Evolutionary conservation across 306 rosid genomes (phyloP), one percentile per base, ranked within the genome.

Genomic region (Cicer yamashitae): DNA sequence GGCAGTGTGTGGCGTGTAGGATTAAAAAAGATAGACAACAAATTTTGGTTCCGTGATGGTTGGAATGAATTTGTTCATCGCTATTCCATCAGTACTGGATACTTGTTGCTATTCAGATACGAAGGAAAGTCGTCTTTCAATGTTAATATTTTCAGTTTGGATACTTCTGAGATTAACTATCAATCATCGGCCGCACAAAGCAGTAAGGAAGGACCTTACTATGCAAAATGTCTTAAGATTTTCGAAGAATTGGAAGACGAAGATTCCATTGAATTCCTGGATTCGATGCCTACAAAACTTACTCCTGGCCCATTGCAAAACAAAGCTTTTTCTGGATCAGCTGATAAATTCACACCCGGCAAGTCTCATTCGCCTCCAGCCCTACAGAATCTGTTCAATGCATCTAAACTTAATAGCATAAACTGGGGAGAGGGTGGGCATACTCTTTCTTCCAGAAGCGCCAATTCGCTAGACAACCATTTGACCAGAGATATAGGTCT

Each of bases 201-300:
- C 70, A 72, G 80, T 47, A 76, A 73, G 44, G 88, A 86, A 82
- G 85, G 83, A 69, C 46, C 89, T 66, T 79, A 78, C 78, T 88
- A 77, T 61, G 75, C 83, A 51, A 87, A 72, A 66, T 86, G 60
- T 62, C 76, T 77, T 67, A 81, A 80, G 41, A 20, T 86, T 59
- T 92, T 96, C 79, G 93, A 96, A 71, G 97, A 90, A 65, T 73
- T 96, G 81, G 97, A 92, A 83, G 98, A 92, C 74, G 94, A 87
- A 73, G 99, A 92, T 82, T 69, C 67, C 20, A 37, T 74, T 70
- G 96, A 86, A 82, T 76, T 74, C 37, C 11, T 70, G 72, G 88
- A 85, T 82, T 83, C 83, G 53, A 75, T 88, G 20, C 67, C 82
- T 41, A 45, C 82, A 6, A 63, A 68, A 73, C 39, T 70, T 40